Evolutionary conservation across 495 filamentous ascomycete genomes (phyloP), one percentile per base, ranked within the genome.

Genomic region (Neurospora tetrasperma): DNA sequence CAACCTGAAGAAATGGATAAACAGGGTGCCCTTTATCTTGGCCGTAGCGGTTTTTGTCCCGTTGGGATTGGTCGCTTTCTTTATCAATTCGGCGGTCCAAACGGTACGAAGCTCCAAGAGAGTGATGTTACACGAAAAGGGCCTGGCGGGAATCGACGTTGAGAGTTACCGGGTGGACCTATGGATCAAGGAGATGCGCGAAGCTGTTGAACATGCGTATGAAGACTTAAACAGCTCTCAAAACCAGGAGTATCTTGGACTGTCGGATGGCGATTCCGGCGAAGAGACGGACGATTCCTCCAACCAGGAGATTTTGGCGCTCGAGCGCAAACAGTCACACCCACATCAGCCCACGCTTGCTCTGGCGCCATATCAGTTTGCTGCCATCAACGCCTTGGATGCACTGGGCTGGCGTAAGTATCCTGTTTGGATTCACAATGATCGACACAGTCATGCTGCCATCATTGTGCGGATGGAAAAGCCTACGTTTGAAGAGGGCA

Each of bases 341-440:
- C 73, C 79, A 3, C 73, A 78, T 11, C 77, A 81, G 69, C 93
- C 91, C 2, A 93, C 88, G 2, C 84, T 98, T 69, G 93, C 93
- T 40, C 82, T 99, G 62, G 89, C 92, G 2, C 84, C 88, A 4
- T 89, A 89, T 35, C 96, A 99, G 80, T 95, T 96, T 79, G 83
- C 84, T 27, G 97, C 97, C 83, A 90, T 97, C 69, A 82, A 91
- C 20, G 88, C 89, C 18, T 82, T 99, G 74, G 91, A 98, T 77
- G 79, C 83, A 11, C 84, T 97, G 0, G 90, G 90, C 11, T 94
- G 91, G 82, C 87, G 86, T 23, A 98, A 96, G 81, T 95, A 92
- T 81, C 90, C 89, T 0, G 92, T 97, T 5, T 90, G 92, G 82
- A 98, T 99, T 48, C 93, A 96, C 69, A 90, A 94, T 3, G 86